Base-by-base conservation (phyloP, 169 alveolate species). In the Neospora caninum region DNA sequence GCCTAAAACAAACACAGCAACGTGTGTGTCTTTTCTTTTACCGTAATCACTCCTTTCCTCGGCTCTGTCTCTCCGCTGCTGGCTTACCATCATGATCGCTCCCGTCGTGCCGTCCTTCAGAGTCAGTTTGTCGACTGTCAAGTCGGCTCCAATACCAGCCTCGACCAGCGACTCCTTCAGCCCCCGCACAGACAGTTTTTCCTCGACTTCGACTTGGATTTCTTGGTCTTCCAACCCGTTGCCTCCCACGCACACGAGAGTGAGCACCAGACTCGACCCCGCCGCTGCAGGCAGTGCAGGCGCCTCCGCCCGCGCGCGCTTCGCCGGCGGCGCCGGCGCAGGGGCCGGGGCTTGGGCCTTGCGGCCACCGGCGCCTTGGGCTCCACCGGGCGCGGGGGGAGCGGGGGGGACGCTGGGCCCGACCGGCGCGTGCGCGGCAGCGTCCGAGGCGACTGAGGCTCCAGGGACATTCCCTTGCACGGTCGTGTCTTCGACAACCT, bases 151-250 rank as follows among this genome's bases (percentile, higher is more conserved):
- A 31, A 92, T 84, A 49, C 93, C 95, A 18, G 95, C 95, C 73
- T 93, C 95, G 78, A 88, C 82, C 25, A 93, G 88, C 22, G 94
- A 88, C 88, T 93, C 91, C 49, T 93, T 93, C 92, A 93, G 88
- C 42, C 64, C 92, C n/a, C 89, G 91, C 69, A 84, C 87, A 16
- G 95, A 87, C 36, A 93, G n/a, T 22, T 80, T 64, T 36, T 88
- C 58, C 49, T 93, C 93, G 9, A 89, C 95, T 80, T 93, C 95
- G 6, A 93, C 92, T 78, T 88, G 94, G 13, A 91, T 80, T 86
- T 93, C 94, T 78, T 93, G 95, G 34, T 92, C 93, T 78, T 88
- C 94, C 53, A 93, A 87, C 22, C 95, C 95, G 36, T 69, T 93
- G 34, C 95, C 95, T 41, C 64, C 95, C n/a, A 43, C 92, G 49